A percentile compares a stretch with the other conserved stretches of the same genome.
phyloP scores from a whole-genome alignment of 2,329 filamentous ascomycete genomes.

The Talaromyces piceae region DNA sequence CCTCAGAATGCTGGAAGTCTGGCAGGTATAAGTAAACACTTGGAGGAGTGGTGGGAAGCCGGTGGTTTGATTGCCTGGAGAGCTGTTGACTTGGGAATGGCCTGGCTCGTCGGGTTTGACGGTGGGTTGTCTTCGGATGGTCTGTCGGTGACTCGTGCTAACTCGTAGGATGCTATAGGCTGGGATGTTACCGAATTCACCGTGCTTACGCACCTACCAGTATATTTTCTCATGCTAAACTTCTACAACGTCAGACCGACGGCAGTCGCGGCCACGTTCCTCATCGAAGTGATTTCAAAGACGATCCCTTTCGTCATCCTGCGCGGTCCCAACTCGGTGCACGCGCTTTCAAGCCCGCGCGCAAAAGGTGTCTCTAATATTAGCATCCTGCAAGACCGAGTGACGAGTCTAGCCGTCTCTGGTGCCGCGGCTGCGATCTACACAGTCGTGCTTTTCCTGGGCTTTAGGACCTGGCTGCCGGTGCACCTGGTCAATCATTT shows the following conservation, averaged over 20 bases:
- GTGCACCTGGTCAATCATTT: conserved; percentile 68
- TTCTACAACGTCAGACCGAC: conserved; percentile 66
- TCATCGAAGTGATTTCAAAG: conserved; percentile 61
- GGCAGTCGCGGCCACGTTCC: conserved; percentile 55
- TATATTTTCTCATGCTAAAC: conserved; percentile 64
- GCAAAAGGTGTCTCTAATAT: conserved; percentile 48
- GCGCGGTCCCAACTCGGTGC: conserved; percentile 58
- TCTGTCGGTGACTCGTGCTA: background rate
- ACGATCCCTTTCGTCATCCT: conserved; percentile 69
- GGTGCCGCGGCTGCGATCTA: conserved; percentile 67
- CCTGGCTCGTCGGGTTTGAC: conserved; percentile 62
- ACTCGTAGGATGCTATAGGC: conserved; percentile 34
- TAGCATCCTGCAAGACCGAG: conserved; percentile 57
- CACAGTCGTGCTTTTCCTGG: conserved; percentile 61
- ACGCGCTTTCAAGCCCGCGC: conserved; percentile 46
- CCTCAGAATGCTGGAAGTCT: conserved; percentile 59
- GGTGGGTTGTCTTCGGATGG: conserved; percentile 4
- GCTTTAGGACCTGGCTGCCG: conserved; percentile 64
- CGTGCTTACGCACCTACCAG: conserved; percentile 66
- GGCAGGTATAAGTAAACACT: conserved; percentile 56
- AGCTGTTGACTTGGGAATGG: conserved; percentile 59
- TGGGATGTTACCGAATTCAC: conserved; percentile 60
- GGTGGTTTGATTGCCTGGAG: conserved; percentile 49
- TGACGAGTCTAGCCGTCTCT: conserved; percentile 57
- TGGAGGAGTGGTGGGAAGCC: conserved; percentile 58